phyloP scores from a whole-genome alignment of 805 yeast genomes.

The Starmera dryadoides region DNA sequence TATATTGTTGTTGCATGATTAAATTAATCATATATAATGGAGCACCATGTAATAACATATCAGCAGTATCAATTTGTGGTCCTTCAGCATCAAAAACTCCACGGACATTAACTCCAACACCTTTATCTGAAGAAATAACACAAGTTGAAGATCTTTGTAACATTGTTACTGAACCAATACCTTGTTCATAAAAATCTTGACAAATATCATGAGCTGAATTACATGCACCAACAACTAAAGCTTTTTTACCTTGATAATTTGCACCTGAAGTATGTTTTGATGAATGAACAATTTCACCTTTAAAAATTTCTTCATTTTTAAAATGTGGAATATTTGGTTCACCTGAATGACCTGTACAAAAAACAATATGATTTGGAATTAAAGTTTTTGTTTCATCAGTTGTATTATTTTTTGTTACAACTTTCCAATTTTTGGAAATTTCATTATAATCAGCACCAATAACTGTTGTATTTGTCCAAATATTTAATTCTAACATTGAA shows the following conservation, averaged over 20 bases:
- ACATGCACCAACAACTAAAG: conserved; percentile 38
- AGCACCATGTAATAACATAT: conserved; percentile 25
- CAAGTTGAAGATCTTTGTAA: conserved; percentile 39
- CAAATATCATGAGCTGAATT: conserved; percentile 40
- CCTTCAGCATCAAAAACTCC: conserved; percentile 32
- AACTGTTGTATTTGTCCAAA: conserved; percentile 27
- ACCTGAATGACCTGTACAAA: conserved; percentile 41
- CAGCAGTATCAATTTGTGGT: conserved; percentile 31
- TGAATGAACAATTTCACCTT: conserved; percentile 34
- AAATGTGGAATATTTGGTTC: conserved; percentile 36
- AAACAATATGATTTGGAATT: conserved; percentile 30
- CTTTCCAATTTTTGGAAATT: conserved; percentile 24
- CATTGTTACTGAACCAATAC: conserved; percentile 32
- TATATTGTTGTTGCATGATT: conserved; percentile 29
- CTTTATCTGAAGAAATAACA: conserved; percentile 30
- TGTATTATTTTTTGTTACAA: conserved; percentile 22
- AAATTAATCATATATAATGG: conserved; percentile 29
- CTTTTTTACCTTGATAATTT: conserved; percentile 32
- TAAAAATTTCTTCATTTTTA: conserved; percentile 28
- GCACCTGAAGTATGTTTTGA: conserved; percentile 35
- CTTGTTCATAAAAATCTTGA: conserved; percentile 38
- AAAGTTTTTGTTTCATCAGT: conserved; percentile 19
- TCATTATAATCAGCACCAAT: conserved; percentile 25
- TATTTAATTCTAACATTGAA: conserved; percentile 31
- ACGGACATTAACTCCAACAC: conserved; percentile 22